These are phyloP conservation scores for Pisolithus marmoratus DNA, from an alignment of 768 basidiomycete species.

Conservation along the genomic window DNA sequence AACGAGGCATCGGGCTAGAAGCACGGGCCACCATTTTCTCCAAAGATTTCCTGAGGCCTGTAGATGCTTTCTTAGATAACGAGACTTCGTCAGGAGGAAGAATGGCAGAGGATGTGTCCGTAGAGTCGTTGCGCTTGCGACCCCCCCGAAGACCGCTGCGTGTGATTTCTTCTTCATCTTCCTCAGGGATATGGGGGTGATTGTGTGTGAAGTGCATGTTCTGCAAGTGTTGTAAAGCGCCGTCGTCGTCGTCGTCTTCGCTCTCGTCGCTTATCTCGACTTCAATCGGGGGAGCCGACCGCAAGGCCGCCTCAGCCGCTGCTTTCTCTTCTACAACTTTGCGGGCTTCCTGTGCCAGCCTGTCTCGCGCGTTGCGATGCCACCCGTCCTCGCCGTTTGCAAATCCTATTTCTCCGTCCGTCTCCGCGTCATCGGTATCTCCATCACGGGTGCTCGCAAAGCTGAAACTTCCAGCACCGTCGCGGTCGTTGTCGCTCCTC, in stretches of 20 bases:
- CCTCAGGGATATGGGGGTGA: constrained; percentile 64
- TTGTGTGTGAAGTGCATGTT: constrained; percentile 36
- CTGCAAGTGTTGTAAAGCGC: constrained; percentile 30
- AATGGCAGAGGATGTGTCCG: constrained; percentile 31
- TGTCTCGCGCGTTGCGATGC: constrained; percentile 60
- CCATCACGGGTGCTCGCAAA: constrained; percentile 65
- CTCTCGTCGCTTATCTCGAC: constrained; percentile 79
- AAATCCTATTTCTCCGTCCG: constrained; percentile 46
- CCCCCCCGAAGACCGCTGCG: constrained; percentile 19
- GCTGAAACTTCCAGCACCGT: constrained; percentile 67
- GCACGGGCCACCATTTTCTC: constrained; percentile 11
- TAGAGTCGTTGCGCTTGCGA: constrained; percentile 16
- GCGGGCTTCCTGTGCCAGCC: constrained; percentile 65
- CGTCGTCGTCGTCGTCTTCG: constrained; percentile 56
- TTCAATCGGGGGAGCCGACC: constrained; percentile 57
- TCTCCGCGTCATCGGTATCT: constrained; percentile 47
- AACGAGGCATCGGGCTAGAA: constrained; percentile 12
- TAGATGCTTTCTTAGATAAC: constrained; percentile 5
- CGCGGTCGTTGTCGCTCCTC: constrained; percentile 44
- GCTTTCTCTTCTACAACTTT: constrained; percentile 45
- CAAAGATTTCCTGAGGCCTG: constrained; percentile 11
- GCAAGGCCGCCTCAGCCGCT: constrained; percentile 37
- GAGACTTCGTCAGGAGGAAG: constrained; percentile 15
- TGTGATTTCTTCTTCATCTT: constrained; percentile 55
- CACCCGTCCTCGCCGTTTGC: constrained; percentile 49